Evolutionary conservation across 805 yeast genomes (phyloP).

Genomic region (Ogataea philodendri): DNA sequence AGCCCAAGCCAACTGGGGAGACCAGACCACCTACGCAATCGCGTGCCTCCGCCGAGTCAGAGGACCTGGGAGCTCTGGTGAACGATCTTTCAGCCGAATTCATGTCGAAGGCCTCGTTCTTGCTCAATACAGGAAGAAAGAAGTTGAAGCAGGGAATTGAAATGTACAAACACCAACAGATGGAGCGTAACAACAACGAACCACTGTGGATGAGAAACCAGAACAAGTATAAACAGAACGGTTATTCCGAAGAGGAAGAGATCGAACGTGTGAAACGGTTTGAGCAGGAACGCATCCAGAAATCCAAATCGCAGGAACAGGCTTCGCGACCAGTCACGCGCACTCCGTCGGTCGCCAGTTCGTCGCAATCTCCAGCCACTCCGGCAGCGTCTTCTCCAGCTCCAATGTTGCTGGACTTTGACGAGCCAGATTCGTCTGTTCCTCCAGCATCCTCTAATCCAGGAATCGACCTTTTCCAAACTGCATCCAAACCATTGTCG

Average conservation of each 20-base stretch:
- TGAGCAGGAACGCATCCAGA: slow-evolving; percentile 28
- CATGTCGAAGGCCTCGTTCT: slow-evolving; percentile 55
- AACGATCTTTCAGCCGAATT: slow-evolving; percentile 56
- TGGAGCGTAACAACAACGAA: slow-evolving; percentile 32
- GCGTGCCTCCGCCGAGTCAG: slow-evolving; percentile 14
- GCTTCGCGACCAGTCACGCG: neutral
- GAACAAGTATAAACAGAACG: slow-evolving; percentile 42
- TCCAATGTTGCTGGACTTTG: too few relatives aligned
- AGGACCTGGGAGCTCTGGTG: slow-evolving; percentile 41
- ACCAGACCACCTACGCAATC: neutral
- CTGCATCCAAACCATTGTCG: too few relatives aligned
- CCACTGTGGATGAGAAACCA: slow-evolving; percentile 81
- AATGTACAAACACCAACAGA: slow-evolving; percentile 44
- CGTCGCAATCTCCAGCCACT: neutral
- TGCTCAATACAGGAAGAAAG: slow-evolving; percentile 57
- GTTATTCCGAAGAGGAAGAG: slow-evolving; percentile 43
- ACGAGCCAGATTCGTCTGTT: too few relatives aligned
- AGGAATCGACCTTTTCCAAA: too few relatives aligned
- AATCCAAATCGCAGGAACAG: too few relatives aligned
- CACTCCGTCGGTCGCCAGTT: too few relatives aligned
- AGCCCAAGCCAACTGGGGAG: slow-evolving; percentile 1
- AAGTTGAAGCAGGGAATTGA: slow-evolving; percentile 63
- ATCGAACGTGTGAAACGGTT: slow-evolving; percentile 31
- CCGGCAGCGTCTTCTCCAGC: neutral
- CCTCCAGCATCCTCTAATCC: neutral